Base-by-base conservation (phyloP, 1,284 basidiomycete genomes). In the Paramarasmius palmivorus region DNA sequence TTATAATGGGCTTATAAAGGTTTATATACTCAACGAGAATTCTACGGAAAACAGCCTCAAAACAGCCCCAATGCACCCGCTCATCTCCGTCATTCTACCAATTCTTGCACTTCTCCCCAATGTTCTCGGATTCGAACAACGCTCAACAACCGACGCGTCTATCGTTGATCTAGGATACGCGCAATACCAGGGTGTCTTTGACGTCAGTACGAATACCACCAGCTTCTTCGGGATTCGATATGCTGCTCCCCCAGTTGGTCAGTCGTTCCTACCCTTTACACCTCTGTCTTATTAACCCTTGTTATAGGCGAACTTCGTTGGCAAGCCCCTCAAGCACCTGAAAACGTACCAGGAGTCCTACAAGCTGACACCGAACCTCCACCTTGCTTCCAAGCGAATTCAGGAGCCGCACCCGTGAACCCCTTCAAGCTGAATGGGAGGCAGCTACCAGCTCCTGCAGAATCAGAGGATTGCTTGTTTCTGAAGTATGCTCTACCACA, bases 401-500 rank as follows among this genome's bases (percentile, higher is more conserved):
- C 39, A 15, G 68, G 63, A 10, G n/a, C 19, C 7, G 45, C 63
- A 3, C 50, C 65, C 19, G 61, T 56, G 2, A 64, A 61, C 44
- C 65, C 68, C 42, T 53, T 59, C n/a, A 53, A 52, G 34, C 40
- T 6, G 3, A 46, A 56, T 5, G 38, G 50, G 40, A 34, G 55
- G 44, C 39, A 53, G 46, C 54, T 57, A 34, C 49, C 46, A 12
- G 26, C 52, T 10, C 45, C 40, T 0, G 46, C 59, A 26, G 26
- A 49, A 10, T 65, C 68, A 9, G 75, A 77, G 55, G 74, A 76
- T 57, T 75, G 73, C 57, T 61, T 76, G 1, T 76, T 76, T 57
- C 61, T 77, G 17, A 72, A 73, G 74, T 73, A 49, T 20, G 62
- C 12, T 12, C 12, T 37, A 41, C n/a, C 14, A 32, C n/a, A n/a